A percentile compares a stretch with the other conserved stretches of the same genome.
Conservation (phyloP, 1,139 yeast species). For the Saccharomyces pastorianus region DNA sequence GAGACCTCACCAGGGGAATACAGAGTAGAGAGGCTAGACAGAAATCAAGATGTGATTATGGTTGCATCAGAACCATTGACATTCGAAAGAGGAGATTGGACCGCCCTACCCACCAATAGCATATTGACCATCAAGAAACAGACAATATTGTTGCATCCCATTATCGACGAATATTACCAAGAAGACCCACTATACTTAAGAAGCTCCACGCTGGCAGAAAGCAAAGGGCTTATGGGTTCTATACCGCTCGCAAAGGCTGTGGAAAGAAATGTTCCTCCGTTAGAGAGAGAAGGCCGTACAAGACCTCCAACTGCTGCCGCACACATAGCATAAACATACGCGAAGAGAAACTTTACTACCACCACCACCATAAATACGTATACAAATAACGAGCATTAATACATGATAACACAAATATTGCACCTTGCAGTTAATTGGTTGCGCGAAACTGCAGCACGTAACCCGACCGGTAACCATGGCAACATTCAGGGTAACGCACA, state of each 20-base stretch:
- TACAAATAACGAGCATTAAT: neutral
- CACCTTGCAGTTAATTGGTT: too few species aligned
- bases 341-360: constrained; percentile 11
- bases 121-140: constrained; percentile 74
- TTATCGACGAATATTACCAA: constrained; percentile 80
- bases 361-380: constrained; percentile 10
- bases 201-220: constrained; percentile 74
- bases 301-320: constrained; percentile 24
- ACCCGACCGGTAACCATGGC: neutral
- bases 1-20: constrained; percentile 87
- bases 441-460: neutral
- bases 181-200: constrained; percentile 59
- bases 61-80: constrained; percentile 95
- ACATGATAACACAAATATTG: neutral
- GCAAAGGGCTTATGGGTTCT: constrained; percentile 85
- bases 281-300: constrained; percentile 75
- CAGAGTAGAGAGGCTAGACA: constrained; percentile 85
- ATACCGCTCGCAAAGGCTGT: constrained; percentile 46
- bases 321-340: constrained; percentile 6
- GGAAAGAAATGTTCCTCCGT: constrained; percentile 63
- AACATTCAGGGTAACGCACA: neutral
- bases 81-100: constrained; percentile 95
- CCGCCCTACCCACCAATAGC: constrained; percentile 90
- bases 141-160: constrained; percentile 85
- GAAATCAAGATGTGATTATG: constrained; percentile 92